Evolutionary conservation across 116 monocot species (phyloP).

Genomic region (Dioscorea cayenensis): DNA sequence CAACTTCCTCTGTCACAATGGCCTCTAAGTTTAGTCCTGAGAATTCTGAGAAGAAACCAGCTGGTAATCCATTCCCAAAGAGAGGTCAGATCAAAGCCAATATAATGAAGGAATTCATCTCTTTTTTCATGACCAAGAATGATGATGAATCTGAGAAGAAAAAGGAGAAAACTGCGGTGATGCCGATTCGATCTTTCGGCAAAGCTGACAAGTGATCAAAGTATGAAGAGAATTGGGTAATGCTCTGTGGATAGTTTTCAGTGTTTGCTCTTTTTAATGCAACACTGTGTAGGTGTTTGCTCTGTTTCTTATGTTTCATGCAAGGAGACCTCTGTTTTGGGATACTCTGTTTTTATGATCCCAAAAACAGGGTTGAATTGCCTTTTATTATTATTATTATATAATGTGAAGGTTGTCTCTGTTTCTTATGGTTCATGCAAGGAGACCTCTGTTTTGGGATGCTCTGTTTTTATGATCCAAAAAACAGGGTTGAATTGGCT

Average conservation of each 20-base stretch:
- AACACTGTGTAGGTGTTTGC: neutral
- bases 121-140: neutral
- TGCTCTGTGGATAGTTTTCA: neutral
- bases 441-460: no score
- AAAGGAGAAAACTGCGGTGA: neutral
- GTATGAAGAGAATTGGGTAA: neutral
- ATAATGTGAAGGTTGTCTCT: neutral
- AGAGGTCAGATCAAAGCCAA: neutral
- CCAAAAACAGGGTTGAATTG: no score
- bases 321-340: no score
- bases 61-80: conserved; percentile 1
- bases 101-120: neutral
- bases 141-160: neutral
- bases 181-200: no score
- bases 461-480: no score
- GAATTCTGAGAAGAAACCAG: neutral
- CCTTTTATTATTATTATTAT: neutral
- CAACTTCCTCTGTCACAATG: neutral
- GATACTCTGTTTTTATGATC: no score
- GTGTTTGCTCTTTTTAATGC: neutral
- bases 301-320: neutral
- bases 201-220: neutral
- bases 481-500: no score
- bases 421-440: neutral
- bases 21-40: no score